Percentiles rank a stretch among this genome's conserved stretches.
These are phyloP conservation scores for Syzygium oleosum DNA, from an alignment of 345 rosid genomes.

Conservation along the genomic window DNA sequence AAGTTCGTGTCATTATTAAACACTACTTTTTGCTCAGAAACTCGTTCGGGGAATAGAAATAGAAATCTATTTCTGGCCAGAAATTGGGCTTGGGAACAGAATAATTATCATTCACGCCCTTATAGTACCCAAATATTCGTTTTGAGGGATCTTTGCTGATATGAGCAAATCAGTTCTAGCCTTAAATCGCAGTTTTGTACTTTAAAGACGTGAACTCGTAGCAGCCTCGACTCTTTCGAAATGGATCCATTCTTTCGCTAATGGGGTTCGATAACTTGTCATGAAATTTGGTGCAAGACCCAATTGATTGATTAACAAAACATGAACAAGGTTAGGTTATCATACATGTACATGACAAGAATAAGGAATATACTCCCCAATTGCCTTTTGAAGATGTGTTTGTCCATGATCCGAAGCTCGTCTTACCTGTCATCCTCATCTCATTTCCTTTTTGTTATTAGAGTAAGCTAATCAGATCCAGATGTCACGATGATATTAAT, in stretches of 20 bases:
- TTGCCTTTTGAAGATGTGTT: neutral
- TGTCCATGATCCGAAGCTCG: neutral
- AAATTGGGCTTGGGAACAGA: too few species aligned
- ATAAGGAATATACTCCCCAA: neutral
- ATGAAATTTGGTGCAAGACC: neutral
- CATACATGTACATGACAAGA: neutral
- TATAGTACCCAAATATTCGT: neutral
- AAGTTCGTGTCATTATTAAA: too few species aligned
- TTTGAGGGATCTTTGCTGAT: neutral
- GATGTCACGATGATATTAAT: neutral
- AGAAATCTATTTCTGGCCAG: too few species aligned
- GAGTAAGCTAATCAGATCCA: neutral
- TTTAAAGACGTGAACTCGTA: neutral
- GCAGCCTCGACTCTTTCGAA: neutral
- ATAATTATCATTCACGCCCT: too few species aligned
- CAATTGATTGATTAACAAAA: neutral
- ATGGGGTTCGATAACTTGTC: neutral
- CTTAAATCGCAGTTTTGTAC: neutral
- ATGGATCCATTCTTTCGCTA: neutral
- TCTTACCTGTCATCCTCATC: neutral
- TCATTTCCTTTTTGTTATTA: neutral
- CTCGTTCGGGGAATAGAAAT: too few species aligned
- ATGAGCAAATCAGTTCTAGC: neutral
- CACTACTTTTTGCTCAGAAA: too few species aligned
- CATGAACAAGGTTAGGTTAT: neutral